phyloP scores from a whole-genome alignment of 176 grass and related monocot genomes.

The Ensete ventricosum region DNA sequence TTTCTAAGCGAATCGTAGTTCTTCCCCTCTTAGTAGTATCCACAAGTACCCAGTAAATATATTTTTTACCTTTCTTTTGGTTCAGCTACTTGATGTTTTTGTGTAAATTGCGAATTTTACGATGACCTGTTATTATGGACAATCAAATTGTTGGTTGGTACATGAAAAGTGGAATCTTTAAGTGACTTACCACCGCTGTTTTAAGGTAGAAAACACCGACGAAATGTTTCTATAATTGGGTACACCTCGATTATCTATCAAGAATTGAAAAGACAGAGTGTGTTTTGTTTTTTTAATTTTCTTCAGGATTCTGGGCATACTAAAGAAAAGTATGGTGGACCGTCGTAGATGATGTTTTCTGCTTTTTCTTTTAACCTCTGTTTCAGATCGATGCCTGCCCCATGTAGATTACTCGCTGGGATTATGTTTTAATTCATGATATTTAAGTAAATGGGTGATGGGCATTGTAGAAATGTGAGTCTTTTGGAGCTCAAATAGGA shows the following conservation, averaged over 20 bases:
- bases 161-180: background rate
- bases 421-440: background rate
- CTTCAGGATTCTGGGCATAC: background rate
- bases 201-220: background rate
- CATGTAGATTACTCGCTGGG: background rate
- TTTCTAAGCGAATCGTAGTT: no score
- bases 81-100: background rate
- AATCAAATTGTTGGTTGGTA: background rate
- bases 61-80: background rate
- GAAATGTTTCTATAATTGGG: background rate
- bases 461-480: background rate
- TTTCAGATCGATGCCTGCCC: background rate
- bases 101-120: background rate
- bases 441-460: no score
- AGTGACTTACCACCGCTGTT: background rate
- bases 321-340: background rate
- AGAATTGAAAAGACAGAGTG: background rate
- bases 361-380: background rate
- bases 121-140: background rate
- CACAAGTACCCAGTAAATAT: background rate
- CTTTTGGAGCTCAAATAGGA: background rate
- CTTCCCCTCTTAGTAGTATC: background rate
- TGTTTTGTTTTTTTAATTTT: background rate
- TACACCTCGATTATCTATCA: background rate
- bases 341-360: background rate